Evolutionary conservation across 306 rosid species (phyloP).

Genomic region (Trifolium fragiferum): DNA sequence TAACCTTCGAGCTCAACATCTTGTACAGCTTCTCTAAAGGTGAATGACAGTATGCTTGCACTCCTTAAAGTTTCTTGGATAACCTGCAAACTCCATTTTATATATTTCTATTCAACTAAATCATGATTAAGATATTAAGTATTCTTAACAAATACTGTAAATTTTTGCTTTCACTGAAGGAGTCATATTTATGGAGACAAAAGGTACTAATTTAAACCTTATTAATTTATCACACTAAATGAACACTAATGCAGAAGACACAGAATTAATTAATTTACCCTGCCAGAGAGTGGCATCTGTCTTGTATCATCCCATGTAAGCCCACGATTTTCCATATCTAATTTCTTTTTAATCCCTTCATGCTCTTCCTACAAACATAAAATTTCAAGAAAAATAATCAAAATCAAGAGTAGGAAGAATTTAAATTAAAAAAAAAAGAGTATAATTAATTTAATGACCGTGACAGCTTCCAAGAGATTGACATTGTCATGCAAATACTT

Average conservation of each 20-base stretch:
- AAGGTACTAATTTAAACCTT: no score
- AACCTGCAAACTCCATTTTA: neutral
- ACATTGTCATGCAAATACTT: neutral
- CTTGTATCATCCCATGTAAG: neutral
- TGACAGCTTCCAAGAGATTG: constrained; percentile 1
- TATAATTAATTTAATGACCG: neutral
- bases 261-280: neutral
- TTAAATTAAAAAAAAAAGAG: no score
- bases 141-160: no score
- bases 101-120: no score
- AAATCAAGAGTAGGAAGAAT: no score
- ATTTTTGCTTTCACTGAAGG: no score
- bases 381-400: neutral
- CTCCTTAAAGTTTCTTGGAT: neutral
- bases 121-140: neutral
- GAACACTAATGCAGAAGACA: no score
- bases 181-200: no score
- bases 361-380: neutral
- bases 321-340: neutral
- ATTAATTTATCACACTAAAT: no score
- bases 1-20: neutral
- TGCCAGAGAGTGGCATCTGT: neutral
- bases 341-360: neutral
- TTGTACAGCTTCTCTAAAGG: neutral
- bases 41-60: constrained; percentile 1